Base-by-base conservation (phyloP, 139 green algal species). In the Haematococcus lacustris region DNA sequence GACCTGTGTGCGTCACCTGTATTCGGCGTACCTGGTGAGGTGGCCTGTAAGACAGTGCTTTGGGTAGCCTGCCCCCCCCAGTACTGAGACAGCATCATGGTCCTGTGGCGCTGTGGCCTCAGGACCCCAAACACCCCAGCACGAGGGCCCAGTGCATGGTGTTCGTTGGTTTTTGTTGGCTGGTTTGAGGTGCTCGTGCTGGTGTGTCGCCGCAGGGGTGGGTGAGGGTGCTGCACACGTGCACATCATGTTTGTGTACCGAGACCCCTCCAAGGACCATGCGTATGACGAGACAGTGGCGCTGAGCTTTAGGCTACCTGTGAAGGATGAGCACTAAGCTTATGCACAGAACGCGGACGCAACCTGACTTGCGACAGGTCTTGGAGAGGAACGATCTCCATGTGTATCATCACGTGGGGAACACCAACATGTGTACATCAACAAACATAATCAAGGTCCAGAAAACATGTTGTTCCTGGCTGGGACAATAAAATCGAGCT, bases 201-300 rank as follows among this genome's bases (percentile, higher is more conserved):
- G 13, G 13, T 21, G 13, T 57, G 47, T 21, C 21, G 47, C 2
- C 38, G 66, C 76, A 80, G 82, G 88, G 51, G 85, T 91, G 43
- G 74, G 60, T 7, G 72, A 84, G 38, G 66, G 75, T 43, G 61
- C 66, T 33, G 73, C 70, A 25, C 68, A 88, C 70, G 81, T 91
- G 34, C 86, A 91, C 64, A 62, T 91, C 41, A 84, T 91, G 79
- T 90, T 87, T 77, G 81, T 88, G 35, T 90, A 87, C 71, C 47
- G 69, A 0, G 78, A 88, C 71, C 82, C 82, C 25, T 28, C 39
- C 33, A 51, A 23, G 6, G 71, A 82, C 21, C 76, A 38, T 17
- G 75, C 75, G 17, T 86, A 80, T 53, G 84, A 93, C 60, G 79
- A 89, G 39, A 77, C 79, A 32, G 69, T 92, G 13, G 77, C 66